Evolutionary conservation across 495 filamentous ascomycete species (phyloP).

Genomic region (Neurospora sp.): DNA sequence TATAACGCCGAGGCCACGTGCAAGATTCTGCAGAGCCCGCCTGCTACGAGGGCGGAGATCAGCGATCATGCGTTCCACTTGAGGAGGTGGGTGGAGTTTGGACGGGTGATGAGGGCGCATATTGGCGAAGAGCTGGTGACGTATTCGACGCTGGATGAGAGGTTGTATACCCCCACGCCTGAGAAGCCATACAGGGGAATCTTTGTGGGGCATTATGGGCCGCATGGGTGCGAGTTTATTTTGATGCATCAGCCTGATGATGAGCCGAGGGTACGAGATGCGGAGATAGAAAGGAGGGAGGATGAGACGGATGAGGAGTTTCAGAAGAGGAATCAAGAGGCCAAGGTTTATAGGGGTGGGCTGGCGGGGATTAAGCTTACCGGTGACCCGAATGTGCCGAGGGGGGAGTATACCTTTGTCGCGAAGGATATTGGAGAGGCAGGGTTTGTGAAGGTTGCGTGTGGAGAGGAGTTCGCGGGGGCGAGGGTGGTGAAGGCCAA

Average conservation of each 20-base stretch:
- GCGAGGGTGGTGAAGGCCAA: slow-evolving; percentile 63
- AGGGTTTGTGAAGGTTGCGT: slow-evolving; percentile 35
- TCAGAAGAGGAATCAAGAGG: slow-evolving; percentile 19
- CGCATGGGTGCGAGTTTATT: slow-evolving; percentile 83
- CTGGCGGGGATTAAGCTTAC: slow-evolving; percentile 83
- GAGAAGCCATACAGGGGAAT: slow-evolving; percentile 77
- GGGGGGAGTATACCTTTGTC: slow-evolving; percentile 73
- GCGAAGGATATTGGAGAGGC: slow-evolving; percentile 60
- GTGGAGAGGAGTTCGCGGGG: slow-evolving; percentile 60
- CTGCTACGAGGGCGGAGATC: slow-evolving; percentile 37
- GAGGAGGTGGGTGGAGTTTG: slow-evolving; percentile 54
- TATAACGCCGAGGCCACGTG: slow-evolving; percentile 7
- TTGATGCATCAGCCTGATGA: slow-evolving; percentile 62
- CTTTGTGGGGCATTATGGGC: slow-evolving; percentile 85
- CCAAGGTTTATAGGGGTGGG: slow-evolving; percentile 43
- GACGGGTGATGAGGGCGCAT: slow-evolving; percentile 18
- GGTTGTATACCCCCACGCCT: slow-evolving; percentile 64
- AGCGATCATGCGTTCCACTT: slow-evolving; percentile 61
- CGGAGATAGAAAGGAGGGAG: slow-evolving; percentile 14
- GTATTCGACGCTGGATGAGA: slow-evolving; percentile 63
- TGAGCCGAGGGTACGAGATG: neutral
- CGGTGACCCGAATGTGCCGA: slow-evolving; percentile 78
- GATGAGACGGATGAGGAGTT: slow-evolving; percentile 33
- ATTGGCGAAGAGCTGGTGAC: slow-evolving; percentile 61
- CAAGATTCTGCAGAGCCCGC: slow-evolving; percentile 22